A percentile compares a stretch with the other conserved stretches of the same genome.
These are phyloP conservation scores for Candida ponderosae DNA, from an alignment of 805 yeast species.

Conservation along the genomic window DNA sequence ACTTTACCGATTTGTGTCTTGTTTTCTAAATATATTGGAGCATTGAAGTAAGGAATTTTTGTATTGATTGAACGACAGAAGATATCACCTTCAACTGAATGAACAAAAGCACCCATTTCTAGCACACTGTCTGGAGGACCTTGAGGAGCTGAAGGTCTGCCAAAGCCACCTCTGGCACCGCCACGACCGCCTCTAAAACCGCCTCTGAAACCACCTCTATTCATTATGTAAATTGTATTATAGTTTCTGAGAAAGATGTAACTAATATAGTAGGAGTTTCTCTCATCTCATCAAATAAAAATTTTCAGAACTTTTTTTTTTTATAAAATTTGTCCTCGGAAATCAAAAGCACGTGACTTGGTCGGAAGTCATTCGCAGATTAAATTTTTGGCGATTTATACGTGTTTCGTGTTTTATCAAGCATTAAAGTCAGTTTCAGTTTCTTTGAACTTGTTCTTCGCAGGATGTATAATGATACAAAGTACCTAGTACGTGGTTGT, in stretches of 20 bases:
- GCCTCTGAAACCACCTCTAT: conserved; percentile 56
- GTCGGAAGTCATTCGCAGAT: conserved; percentile 3
- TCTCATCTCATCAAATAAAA: background rate
- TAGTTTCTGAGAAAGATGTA: too few relatives aligned
- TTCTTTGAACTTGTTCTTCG: too few relatives aligned
- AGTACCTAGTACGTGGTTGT: too few relatives aligned
- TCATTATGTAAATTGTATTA: conserved; percentile 20
- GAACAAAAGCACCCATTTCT: conserved; percentile 91
- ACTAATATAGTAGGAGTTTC: too few relatives aligned
- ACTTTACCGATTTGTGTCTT: conserved; percentile 95
- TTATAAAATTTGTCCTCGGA: conserved; percentile 1
- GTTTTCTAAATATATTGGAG: conserved; percentile 95
- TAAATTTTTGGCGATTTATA: conserved; percentile 33
- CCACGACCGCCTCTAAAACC: conserved; percentile 57
- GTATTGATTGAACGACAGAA: conserved; percentile 93
- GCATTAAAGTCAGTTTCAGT: too few relatives aligned
- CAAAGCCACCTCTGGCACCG: conserved; percentile 49
- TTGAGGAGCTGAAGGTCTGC: conserved; percentile 67
- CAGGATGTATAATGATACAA: too few relatives aligned
- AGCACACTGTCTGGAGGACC: conserved; percentile 96
- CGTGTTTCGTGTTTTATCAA: too few relatives aligned
- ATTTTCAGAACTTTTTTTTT: conserved; percentile 2
- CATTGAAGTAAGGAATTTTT: conserved; percentile 96
- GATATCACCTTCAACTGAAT: conserved; percentile 93
- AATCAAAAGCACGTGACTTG: background rate